Base-by-base conservation (phyloP, 2,329 filamentous ascomycete genomes). In the Monosporascus ibericus region DNA sequence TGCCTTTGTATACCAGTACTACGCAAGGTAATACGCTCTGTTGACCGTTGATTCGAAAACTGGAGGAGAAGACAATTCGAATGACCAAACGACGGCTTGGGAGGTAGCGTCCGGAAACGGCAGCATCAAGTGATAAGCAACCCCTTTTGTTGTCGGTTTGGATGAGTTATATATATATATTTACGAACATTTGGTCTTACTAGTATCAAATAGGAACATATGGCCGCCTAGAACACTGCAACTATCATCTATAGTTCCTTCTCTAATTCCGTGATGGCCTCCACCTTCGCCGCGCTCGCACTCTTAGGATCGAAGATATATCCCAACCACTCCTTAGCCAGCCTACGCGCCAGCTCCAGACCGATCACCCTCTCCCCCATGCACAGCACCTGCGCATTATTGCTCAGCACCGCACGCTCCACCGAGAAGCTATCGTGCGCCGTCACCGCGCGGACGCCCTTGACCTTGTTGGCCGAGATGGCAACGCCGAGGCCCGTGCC, bases 381-480 rank as follows among this genome's bases (percentile, higher is more conserved):
- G 68, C 90, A 95, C 56, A 95, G 73, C 34, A 95, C 89, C 72
- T 95, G 90, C 3, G 89, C 88, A 67, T 95, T 86, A 69, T 95
- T 95, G 73, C 86, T 90, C 63, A 92, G 72, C 11, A 95, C 81
- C 20, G 87, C 84, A 48, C 89, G 75, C 77, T 95, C 90, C 6
- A 95, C 88, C 52, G 81, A 86, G 75, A 92, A 95, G 59, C 84
- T 86, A 67, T 95, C 90, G 68, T 95, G 90, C 1, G 90, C 90
- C 5, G 90, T 95, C 18, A 95, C 90, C n/a, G 90, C 90, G 24
- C 90, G 78, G 55, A 95, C 83, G 6, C 90, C 90, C 52, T 84
- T 86, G 58, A 95, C 84, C 70, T 95, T 95, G 78, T 95, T 95
- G 59, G 90, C 90, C n/a, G 82, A 75, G 66, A 95, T 95, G 62